Evolutionary conservation across 495 filamentous ascomycete genomes (phyloP).

Genomic region (Lasiosphaeria hispida): DNA sequence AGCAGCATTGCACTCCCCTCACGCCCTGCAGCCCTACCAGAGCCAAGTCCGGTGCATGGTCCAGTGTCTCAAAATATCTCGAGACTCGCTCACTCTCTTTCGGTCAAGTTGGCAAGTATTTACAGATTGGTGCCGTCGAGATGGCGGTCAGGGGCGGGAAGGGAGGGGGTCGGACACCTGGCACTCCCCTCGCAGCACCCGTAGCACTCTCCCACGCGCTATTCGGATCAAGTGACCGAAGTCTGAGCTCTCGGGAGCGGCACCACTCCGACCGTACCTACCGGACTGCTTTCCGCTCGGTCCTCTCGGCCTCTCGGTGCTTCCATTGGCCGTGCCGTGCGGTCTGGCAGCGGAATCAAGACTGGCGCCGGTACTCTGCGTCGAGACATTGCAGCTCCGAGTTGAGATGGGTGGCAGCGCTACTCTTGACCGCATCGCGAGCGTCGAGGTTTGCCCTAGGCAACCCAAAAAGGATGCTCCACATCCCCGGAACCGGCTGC

Average conservation of each 20-base stretch:
- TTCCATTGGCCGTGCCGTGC: slow-evolving; percentile 1
- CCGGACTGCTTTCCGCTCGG: slow-evolving; percentile 9
- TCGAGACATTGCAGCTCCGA: not conserved
- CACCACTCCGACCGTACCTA: not conserved
- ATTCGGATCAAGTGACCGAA: slow-evolving; percentile 13
- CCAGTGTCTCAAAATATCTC: too few relatives aligned
- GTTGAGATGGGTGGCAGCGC: not conserved
- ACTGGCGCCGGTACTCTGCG: not conserved
- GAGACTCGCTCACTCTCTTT: too few relatives aligned
- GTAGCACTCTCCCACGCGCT: slow-evolving; percentile 1
- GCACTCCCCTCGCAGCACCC: not conserved
- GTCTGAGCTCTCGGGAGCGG: slow-evolving; percentile 4
- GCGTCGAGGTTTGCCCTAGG: not conserved
- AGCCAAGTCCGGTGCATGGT: not conserved
- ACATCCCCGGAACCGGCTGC: too few relatives aligned
- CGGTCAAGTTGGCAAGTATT: too few relatives aligned
- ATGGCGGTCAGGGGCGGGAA: not conserved
- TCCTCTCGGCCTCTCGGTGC: not conserved
- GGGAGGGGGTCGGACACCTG: not conserved
- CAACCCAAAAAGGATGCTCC: not conserved
- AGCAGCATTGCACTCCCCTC: not conserved
- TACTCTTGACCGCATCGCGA: slow-evolving; percentile 1
- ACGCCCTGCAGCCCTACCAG: slow-evolving; percentile 5
- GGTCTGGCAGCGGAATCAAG: not conserved
- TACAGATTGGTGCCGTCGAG: too few relatives aligned